Evolutionary conservation across 148 eudicot species (phyloP), one percentile per base, ranked within the genome.

Genomic region (Chenopodium quinoa): DNA sequence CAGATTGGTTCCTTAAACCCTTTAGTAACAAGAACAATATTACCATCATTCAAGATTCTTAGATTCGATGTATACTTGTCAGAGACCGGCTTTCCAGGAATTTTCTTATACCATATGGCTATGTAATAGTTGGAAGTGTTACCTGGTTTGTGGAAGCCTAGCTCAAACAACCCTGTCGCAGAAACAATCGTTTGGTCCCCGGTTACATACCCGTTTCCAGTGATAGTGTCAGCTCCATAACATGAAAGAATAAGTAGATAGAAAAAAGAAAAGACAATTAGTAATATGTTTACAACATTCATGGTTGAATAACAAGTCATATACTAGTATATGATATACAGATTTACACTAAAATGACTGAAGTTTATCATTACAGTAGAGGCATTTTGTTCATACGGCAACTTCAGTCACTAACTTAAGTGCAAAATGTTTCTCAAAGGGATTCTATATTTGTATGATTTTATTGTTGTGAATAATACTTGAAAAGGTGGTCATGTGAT

Each of bases 131-230:
- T 82, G 25, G 80, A 70, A 63, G 86, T 68, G 56, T 80, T 84
- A 79, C 86, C 87, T 80, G 90, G 85, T 73, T 75, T 27, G 80
- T 80, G 88, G 84, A 90, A 87, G 37, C 93, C 93, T 22, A 90
- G 76, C 47, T 67, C 83, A 32, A 88, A 90, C 75, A 44, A 67
- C 9, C 84, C 85, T 40, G 68, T 82, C 0, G 73, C 48, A 0
- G 90, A 90, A 72, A 84, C 27, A 29, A 90, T 72, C 63, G 90
- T 90, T 76, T 87, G 84, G 20, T 84, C 62, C 6, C 86, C 89
- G n/a, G 85, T 73, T 20, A 90, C 79, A 69, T 84, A 69, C 54
- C 77, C 82, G 67, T 70, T 83, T 76, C 82, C 82, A 20, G 65
- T 6, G 4, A 52, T 75, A 9, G 23, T 52, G 3, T 75, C n/a